phyloP scores from a whole-genome alignment of 2,329 filamentous ascomycete species.

The Pseudocercospora fuligena region DNA sequence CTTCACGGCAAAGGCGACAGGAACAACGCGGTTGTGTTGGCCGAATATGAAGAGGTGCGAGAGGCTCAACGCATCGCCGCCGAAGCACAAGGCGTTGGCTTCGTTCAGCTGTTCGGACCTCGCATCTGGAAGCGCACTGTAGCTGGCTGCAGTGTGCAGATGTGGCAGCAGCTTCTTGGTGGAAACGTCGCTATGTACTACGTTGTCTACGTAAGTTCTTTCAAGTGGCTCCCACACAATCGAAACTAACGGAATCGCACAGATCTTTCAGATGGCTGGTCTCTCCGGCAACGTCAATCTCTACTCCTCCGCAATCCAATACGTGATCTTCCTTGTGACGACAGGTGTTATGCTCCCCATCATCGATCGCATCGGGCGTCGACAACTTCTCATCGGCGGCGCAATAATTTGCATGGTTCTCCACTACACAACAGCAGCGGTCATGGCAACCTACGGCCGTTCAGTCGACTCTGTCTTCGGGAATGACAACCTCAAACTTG shows the following conservation, averaged over 20 bases:
- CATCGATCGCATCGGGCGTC: conserved; percentile 46
- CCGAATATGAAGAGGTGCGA: conserved; percentile 54
- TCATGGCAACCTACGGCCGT: conserved; percentile 50
- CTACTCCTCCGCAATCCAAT: conserved; percentile 46
- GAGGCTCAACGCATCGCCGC: conserved; percentile 45
- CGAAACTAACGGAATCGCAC: background rate
- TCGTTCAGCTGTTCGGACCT: conserved; percentile 50
- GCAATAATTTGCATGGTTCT: conserved; percentile 50
- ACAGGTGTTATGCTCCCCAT: conserved; percentile 46
- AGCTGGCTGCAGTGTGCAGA: conserved; percentile 61
- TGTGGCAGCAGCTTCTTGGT: conserved; percentile 58
- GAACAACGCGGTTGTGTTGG: conserved; percentile 52
- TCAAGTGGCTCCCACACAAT: background rate
- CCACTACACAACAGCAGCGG: conserved; percentile 54
- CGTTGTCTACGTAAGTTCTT: conserved; percentile 57
- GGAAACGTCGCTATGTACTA: conserved; percentile 47
- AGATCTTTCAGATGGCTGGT: conserved; percentile 60
- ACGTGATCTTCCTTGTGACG: conserved; percentile 49
- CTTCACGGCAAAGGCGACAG: conserved; percentile 52
- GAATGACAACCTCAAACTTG: conserved; percentile 57
- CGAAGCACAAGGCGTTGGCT: conserved; percentile 45
- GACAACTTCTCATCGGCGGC: conserved; percentile 48
- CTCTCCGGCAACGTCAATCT: conserved; percentile 57
- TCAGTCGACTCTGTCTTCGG: conserved; percentile 49
- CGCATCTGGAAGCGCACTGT: conserved; percentile 64